Conservation (phyloP, 306 rosid genomes). For the Corylus americana region DNA sequence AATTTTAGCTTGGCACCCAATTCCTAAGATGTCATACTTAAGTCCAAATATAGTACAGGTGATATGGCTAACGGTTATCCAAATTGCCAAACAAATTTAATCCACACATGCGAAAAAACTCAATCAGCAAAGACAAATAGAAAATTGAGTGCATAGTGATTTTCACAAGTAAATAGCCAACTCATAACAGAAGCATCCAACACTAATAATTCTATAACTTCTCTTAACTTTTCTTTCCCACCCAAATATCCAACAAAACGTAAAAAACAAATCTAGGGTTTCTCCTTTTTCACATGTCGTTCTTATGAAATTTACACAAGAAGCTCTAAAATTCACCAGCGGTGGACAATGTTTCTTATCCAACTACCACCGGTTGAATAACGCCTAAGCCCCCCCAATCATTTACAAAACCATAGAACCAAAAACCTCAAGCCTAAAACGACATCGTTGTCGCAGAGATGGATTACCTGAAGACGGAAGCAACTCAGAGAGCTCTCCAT, state of each 20-base stretch:
- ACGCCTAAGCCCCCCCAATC: slow-evolving; percentile 38
- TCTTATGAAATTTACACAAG: slow-evolving; percentile 71
- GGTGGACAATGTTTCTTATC: slow-evolving; percentile 36
- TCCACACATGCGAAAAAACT: not conserved
- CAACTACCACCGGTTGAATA: slow-evolving; percentile 57
- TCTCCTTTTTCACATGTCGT: slow-evolving; percentile 45
- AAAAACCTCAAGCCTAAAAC: slow-evolving; percentile 31
- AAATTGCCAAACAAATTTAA: not conserved
- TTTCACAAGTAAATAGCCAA: slow-evolving; percentile 24
- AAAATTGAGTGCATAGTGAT: slow-evolving; percentile 21
- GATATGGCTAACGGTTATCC: not conserved
- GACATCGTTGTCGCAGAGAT: slow-evolving; percentile 22
- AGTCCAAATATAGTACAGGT: not conserved
- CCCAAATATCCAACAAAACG: slow-evolving; percentile 28
- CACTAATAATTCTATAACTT: slow-evolving; percentile 43
- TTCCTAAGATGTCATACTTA: not conserved
- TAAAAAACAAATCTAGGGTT: slow-evolving; percentile 43
- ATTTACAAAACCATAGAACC: slow-evolving; percentile 49
- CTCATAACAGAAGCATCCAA: slow-evolving; percentile 32
- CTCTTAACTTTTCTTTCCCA: slow-evolving; percentile 16
- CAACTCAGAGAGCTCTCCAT: slow-evolving; percentile 61
- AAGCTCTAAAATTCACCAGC: slow-evolving; percentile 42
- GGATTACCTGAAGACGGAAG: slow-evolving; percentile 38
- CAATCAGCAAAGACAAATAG: not conserved
- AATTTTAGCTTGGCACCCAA: not conserved